Base-by-base conservation (phyloP, 2,329 filamentous ascomycete species). In the Ambrosiella cleistominuta region DNA sequence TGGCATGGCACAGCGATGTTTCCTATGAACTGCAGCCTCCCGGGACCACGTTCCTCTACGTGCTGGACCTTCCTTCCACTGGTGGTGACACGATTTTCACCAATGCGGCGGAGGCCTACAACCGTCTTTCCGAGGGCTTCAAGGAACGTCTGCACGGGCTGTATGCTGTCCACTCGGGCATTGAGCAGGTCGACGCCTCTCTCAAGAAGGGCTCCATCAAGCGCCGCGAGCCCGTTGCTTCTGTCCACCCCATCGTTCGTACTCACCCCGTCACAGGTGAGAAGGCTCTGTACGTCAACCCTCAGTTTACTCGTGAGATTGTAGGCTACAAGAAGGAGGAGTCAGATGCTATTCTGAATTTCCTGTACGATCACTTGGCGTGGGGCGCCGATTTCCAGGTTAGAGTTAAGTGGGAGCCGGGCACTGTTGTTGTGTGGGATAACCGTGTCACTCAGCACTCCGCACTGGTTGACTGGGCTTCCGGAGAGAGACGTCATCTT, bases 1-100 rank as follows among this genome's bases (percentile, higher is more conserved):
- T 94, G 1, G 87, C 87, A 7, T 95, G 88, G 88, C 89, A 95
- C 71, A 86, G 83, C 0, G 89, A 95, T 64, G 83, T 95, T 1
- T 86, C 85, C 0, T 95, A 94, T 67, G 90, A 95, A 72, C 73
- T 79, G 63, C 89, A 96, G 70, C 88, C 90, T 1, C 88, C 90
- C 0, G 88, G 88, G 37, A 95, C 88, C 0, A 95, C 90, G 0
- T 94, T 95, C 70, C 70, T 95, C 40, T 95, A 94, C 67, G 76
- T 89, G 54, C 77, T 96, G n/a, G 88, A 95, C 66, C 83, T 80
- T 50, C 89, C 89, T 1, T 75, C 79, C 44, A 83, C 80, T 0
- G 89, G 89, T 40, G 90, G 89, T 53, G 89, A 95, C 67, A 95
- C 89, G 0, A 72, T 94, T 2, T 95, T 95, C 65, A 81, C 77